Evolutionary conservation across 768 basidiomycete species (phyloP).

Genomic region (Kockovaella imperatae): DNA sequence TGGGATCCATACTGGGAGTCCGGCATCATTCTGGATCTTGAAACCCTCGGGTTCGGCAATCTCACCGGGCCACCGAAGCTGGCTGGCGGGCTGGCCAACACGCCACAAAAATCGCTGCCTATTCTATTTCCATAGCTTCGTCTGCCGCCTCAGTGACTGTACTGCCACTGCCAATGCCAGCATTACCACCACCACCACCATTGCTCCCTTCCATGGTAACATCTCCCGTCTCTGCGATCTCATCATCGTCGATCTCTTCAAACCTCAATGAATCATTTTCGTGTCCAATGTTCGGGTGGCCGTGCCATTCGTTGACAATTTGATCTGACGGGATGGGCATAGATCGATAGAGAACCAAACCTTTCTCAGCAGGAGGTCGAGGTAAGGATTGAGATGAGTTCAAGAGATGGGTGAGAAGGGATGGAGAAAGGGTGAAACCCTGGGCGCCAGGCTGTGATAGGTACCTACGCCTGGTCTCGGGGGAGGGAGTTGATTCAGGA

Average conservation of each 20-base stretch:
- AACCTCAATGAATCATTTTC: slow-evolving; percentile 15
- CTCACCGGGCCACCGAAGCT: no score
- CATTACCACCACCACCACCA: slow-evolving; percentile 6
- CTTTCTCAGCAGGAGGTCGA: slow-evolving; percentile 5
- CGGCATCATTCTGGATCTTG: no score
- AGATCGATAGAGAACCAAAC: slow-evolving; percentile 26
- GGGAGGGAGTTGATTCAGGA: slow-evolving; percentile 19
- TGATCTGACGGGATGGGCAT: slow-evolving; percentile 12
- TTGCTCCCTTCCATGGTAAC: background rate
- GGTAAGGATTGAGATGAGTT: slow-evolving; percentile 10
- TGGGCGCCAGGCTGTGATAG: slow-evolving; percentile 28
- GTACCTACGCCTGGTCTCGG: slow-evolving; percentile 2
- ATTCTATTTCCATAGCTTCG: slow-evolving; percentile 8
- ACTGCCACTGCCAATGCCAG: slow-evolving; percentile 17
- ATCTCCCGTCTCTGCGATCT: background rate
- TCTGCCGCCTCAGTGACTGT: no score
- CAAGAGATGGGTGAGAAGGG: slow-evolving; percentile 28
- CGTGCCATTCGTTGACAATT: slow-evolving; percentile 24
- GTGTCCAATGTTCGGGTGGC: background rate
- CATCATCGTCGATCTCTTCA: slow-evolving; percentile 27
- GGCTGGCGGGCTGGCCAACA: no score
- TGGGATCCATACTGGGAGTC: no score
- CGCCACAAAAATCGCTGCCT: background rate
- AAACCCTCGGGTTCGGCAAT: no score
- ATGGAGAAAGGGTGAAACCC: slow-evolving; percentile 36